Evolutionary conservation across 2,329 filamentous ascomycete genomes (phyloP).

Genomic region (Penicillium psychrosexuale): DNA sequence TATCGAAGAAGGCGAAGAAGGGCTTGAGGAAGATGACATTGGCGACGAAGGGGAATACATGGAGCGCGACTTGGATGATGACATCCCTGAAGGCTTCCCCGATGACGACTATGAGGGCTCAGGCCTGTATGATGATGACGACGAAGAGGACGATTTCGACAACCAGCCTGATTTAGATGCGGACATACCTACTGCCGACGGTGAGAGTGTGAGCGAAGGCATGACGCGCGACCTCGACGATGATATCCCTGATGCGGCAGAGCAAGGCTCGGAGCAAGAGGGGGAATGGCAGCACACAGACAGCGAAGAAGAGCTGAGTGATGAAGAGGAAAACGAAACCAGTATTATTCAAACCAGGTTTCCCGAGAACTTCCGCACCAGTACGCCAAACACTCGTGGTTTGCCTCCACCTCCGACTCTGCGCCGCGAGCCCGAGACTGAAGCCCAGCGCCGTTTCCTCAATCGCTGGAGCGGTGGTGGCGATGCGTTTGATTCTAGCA

Average conservation of each 20-base stretch:
- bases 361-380: slow-evolving; percentile 31
- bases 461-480: slow-evolving; percentile 39
- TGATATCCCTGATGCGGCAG: slow-evolving; percentile 62
- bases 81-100: slow-evolving; percentile 63
- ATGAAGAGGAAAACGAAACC: slow-evolving; percentile 37
- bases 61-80: slow-evolving; percentile 66
- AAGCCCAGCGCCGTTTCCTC: slow-evolving; percentile 40
- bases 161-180: slow-evolving; percentile 53
- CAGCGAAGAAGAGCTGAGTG: slow-evolving; percentile 62
- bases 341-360: slow-evolving; percentile 27
- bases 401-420: slow-evolving; percentile 30
- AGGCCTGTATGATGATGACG: slow-evolving; percentile 40
- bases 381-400: slow-evolving; percentile 33
- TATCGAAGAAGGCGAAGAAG: slow-evolving; percentile 46
- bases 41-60: slow-evolving; percentile 51
- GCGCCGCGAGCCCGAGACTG: slow-evolving; percentile 33
- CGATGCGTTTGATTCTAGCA: slow-evolving; percentile 34
- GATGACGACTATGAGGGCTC: slow-evolving; percentile 45
- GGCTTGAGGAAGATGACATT: slow-evolving; percentile 52
- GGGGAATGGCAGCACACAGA: slow-evolving; percentile 74
- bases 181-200: slow-evolving; percentile 58
- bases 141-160: slow-evolving; percentile 45
- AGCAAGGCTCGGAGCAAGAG: slow-evolving; percentile 45
- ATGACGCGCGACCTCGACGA: slow-evolving; percentile 70
- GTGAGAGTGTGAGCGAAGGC: slow-evolving; percentile 51